phyloP scores from a whole-genome alignment of 169 alveolate genomes.

The Eimeria sp. region DNA sequence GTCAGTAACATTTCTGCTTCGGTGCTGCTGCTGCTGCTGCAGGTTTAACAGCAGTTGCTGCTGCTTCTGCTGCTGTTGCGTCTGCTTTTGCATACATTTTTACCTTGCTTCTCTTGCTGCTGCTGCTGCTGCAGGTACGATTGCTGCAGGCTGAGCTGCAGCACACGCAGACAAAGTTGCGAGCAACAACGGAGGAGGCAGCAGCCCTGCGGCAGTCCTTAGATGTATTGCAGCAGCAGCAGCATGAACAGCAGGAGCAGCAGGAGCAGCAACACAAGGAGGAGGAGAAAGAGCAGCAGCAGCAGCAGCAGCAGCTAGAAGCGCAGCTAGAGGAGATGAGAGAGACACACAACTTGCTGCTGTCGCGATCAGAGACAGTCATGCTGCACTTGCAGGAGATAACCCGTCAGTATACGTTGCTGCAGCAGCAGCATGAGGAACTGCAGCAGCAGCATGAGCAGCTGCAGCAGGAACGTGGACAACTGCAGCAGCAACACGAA shows the following conservation, averaged over 20 bases:
- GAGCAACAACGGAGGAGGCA: too few relatives aligned
- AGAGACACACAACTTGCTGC: neutral
- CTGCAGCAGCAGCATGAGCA: conserved; percentile 8
- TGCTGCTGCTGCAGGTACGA: too few relatives aligned
- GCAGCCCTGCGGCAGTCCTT: too few relatives aligned
- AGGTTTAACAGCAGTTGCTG: too few relatives aligned
- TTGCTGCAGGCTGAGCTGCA: too few relatives aligned
- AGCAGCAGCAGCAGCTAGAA: conserved; percentile 49
- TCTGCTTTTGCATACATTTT: too few relatives aligned
- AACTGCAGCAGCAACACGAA: conserved; percentile 4
- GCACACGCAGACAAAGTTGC: too few relatives aligned
- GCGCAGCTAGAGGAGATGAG: neutral
- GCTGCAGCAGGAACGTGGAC: neutral
- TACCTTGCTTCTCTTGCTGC: too few relatives aligned
- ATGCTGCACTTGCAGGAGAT: conserved; percentile 13
- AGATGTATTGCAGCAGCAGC: too few relatives aligned
- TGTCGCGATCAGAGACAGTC: neutral
- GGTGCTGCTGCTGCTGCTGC: too few relatives aligned
- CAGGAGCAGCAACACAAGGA: neutral
- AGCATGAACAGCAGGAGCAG: neutral
- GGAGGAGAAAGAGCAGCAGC: conserved; percentile 13
- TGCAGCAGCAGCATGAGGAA: conserved; percentile 8
- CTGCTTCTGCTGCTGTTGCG: too few relatives aligned
- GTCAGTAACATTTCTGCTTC: too few relatives aligned
- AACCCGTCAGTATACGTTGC: neutral